Conservation (phyloP, 495 filamentous ascomycete species). For the Sabuloglossum arenarium region DNA sequence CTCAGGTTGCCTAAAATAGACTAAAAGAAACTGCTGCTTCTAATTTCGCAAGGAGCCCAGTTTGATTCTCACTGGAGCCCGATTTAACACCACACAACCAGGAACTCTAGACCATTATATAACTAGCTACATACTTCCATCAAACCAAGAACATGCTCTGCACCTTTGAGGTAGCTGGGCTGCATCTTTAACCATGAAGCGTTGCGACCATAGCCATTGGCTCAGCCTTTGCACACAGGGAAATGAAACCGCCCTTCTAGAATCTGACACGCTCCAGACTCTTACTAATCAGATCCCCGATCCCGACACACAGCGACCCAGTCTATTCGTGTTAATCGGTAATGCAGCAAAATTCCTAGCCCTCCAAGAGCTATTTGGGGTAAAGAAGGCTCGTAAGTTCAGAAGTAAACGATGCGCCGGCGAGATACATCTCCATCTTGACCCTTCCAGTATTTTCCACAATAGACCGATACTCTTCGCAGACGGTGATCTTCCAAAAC, state of each 20-base stretch:
- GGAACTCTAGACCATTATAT: too few species aligned
- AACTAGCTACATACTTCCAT: too few species aligned
- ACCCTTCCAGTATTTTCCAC: conserved; percentile 8
- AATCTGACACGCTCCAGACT: conserved; percentile 10
- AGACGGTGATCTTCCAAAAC: conserved; percentile 8
- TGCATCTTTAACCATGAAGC: conserved; percentile 9
- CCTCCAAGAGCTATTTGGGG: conserved; percentile 9
- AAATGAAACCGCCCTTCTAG: conserved; percentile 7
- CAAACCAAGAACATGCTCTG: too few species aligned
- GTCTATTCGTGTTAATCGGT: conserved; percentile 10
- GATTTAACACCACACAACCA: too few species aligned
- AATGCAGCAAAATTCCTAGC: conserved; percentile 10
- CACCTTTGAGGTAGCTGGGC: too few species aligned
- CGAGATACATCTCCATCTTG: conserved; percentile 10
- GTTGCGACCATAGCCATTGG: conserved; percentile 12
- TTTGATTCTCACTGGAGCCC: too few species aligned
- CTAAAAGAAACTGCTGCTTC: too few species aligned
- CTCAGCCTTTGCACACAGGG: conserved; percentile 9
- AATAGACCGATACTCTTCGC: conserved; percentile 10
- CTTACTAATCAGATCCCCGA: conserved; percentile 7
- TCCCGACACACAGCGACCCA: conserved; percentile 7
- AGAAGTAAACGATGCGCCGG: conserved; percentile 6
- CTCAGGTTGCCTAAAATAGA: too few species aligned
- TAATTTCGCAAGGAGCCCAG: too few species aligned
- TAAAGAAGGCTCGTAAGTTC: conserved; percentile 9